Evolutionary conservation across 352 stramenopile species (phyloP).

Genomic region (Phytophthora rubi): DNA sequence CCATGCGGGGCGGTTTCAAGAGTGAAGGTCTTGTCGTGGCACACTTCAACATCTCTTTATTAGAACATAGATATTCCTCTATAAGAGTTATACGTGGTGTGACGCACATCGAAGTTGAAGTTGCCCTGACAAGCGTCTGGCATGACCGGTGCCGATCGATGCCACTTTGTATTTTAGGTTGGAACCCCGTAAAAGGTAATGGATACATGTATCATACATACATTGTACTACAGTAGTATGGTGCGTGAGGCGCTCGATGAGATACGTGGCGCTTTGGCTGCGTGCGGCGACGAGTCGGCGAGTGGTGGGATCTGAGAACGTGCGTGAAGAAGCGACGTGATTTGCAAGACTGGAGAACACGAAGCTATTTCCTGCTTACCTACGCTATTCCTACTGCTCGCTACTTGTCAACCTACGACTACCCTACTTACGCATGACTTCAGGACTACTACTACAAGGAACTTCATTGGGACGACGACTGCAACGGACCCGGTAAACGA

Average conservation of each 20-base stretch:
- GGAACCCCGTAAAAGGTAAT: background rate
- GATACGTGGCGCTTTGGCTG: background rate
- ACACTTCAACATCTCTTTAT: conserved; percentile 33
- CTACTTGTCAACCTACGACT: conserved; percentile 36
- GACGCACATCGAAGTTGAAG: conserved; percentile 29
- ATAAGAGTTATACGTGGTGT: conserved; percentile 27
- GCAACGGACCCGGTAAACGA: conserved; percentile 31
- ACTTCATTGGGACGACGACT: conserved; percentile 29
- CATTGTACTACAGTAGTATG: too few relatives aligned
- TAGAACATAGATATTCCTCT: conserved; percentile 27
- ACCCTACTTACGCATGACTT: conserved; percentile 34
- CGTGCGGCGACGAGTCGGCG: conserved; percentile 12
- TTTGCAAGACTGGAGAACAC: conserved; percentile 16
- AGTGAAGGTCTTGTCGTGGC: conserved; percentile 18
- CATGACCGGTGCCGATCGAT: background rate
- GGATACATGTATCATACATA: background rate
- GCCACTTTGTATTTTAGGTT: conserved; percentile 3
- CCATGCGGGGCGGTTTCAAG: conserved; percentile 30
- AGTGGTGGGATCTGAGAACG: conserved; percentile 25
- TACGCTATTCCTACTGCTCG: conserved; percentile 32
- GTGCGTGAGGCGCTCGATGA: background rate
- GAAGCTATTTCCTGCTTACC: conserved; percentile 19
- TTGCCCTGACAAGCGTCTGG: conserved; percentile 7
- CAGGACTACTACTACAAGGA: conserved; percentile 36
- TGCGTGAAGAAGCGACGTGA: conserved; percentile 16